phyloP scores from a whole-genome alignment of 495 filamentous ascomycete species.

The Lasiosphaeria miniovina region DNA sequence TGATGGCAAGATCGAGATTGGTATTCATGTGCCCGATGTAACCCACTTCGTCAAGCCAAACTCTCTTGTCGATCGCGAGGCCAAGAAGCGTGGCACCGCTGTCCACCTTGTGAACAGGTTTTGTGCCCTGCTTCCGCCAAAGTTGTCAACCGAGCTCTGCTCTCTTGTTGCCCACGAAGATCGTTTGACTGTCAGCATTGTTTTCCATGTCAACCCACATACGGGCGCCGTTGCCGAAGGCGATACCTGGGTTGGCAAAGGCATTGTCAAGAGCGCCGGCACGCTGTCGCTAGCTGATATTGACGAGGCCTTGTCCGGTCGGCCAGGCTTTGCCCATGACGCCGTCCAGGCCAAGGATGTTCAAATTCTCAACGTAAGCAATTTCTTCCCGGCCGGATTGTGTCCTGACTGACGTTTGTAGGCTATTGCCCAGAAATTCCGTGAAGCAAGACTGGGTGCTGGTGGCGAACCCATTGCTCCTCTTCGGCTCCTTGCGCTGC shows the following conservation, averaged over 20 bases:
- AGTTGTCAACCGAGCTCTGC: slow-evolving; percentile 80
- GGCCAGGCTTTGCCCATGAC: slow-evolving; percentile 54
- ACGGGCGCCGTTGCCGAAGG: slow-evolving; percentile 76
- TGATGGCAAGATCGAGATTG: slow-evolving; percentile 87
- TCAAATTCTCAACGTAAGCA: slow-evolving; percentile 67
- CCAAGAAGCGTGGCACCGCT: slow-evolving; percentile 94
- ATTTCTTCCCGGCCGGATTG: background rate
- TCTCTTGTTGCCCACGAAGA: slow-evolving; percentile 83
- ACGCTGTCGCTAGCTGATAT: slow-evolving; percentile 82
- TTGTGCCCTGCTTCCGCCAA: slow-evolving; percentile 86
- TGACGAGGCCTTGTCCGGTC: slow-evolving; percentile 68
- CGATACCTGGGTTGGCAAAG: slow-evolving; percentile 90
- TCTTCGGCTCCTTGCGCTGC: slow-evolving; percentile 82
- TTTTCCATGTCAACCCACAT: slow-evolving; percentile 79
- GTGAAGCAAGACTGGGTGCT: slow-evolving; percentile 77
- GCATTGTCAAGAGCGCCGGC: slow-evolving; percentile 84
- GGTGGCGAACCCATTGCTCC: slow-evolving; percentile 74
- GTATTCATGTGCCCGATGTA: slow-evolving; percentile 93
- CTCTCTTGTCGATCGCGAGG: slow-evolving; percentile 94
- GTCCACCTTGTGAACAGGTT: slow-evolving; percentile 89
- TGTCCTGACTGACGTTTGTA: slow-evolving; percentile 38
- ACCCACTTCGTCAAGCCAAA: slow-evolving; percentile 96
- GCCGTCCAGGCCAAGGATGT: slow-evolving; percentile 67
- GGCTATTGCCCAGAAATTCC: slow-evolving; percentile 81
- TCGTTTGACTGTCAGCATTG: slow-evolving; percentile 84